Base-by-base conservation (phyloP, 1,284 basidiomycete species). In the Wallemia mellicola region DNA sequence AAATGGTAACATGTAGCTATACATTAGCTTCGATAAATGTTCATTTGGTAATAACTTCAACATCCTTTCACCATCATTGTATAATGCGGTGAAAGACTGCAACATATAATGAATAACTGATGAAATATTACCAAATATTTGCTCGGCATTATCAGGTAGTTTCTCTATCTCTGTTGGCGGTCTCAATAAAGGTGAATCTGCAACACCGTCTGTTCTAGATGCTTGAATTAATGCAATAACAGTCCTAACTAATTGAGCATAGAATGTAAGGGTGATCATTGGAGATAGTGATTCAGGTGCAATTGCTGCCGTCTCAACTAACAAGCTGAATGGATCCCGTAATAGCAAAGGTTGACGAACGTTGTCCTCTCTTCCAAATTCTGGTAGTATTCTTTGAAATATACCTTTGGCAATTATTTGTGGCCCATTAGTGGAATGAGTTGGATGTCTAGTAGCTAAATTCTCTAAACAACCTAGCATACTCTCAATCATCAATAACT, bases 251-350 rank as follows among this genome's bases (percentile, higher is more conserved):
- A 95, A 75, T 64, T 82, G 82, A 5, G 86, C 84, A 66, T 91
- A 91, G 71, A 89, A 95, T 1, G 82, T 78, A 65, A 92, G 75
- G 56, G 84, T 75, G 27, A 87, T 77, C 58, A 91, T 81, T 64
- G 91, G 81, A 28, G 81, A 79, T 28, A 95, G 76, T 67, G 87
- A 82, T 61, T 88, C 85, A 0, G 87, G 88, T 0, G 83, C 80
- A 28, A 92, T 80, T 1, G 85, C 82, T 0, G 88, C 87, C 0
- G 82, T 80, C 70, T 95, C 87, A 24, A 91, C 76, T 19, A 95
- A 75, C 55, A 91, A 77, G 1, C 82, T 81, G 64, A 94, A 80
- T 0, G 91, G 88, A 67, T 92, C 84, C 22, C 87, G 77, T 7
- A 86, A 76, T 11, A 92, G 79, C 0, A 91, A 72, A 1, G 86